Evolutionary conservation across 1,284 basidiomycete genomes (phyloP).

Genomic region (Ganoderma leucocontextum): DNA sequence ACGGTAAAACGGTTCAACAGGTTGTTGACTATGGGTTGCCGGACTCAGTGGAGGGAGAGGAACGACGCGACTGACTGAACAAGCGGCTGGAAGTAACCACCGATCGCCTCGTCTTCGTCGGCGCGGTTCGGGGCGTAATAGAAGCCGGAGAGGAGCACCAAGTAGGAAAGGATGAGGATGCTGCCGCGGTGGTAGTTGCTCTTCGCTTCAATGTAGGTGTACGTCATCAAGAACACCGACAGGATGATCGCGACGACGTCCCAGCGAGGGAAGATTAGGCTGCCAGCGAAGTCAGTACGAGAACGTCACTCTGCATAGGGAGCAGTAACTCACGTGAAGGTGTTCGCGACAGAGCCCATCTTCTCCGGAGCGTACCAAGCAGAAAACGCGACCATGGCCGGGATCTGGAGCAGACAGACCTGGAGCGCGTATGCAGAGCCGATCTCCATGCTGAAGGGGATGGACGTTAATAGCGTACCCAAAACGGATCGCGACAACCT

Average conservation of each 20-base stretch:
- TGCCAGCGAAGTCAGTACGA: constrained; percentile 43
- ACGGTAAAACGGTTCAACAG: background rate
- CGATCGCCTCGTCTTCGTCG: constrained; percentile 33
- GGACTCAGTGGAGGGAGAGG: constrained; percentile 23
- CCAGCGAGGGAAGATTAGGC: constrained; percentile 98
- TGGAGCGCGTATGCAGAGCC: constrained; percentile 98
- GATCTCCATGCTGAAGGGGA: constrained; percentile 89
- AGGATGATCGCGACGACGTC: constrained; percentile 96
- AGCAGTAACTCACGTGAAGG: constrained; percentile 81
- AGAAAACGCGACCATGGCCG: constrained; percentile 98
- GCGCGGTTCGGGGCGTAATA: constrained; percentile 69
- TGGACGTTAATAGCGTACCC: background rate
- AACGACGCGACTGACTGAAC: constrained; percentile 17
- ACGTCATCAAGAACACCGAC: constrained; percentile 96
- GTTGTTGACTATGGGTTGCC: background rate
- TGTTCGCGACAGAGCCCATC: constrained; percentile 85
- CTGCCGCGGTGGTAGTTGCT: constrained; percentile 97
- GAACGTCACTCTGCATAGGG: constrained; percentile 9
- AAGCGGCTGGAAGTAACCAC: constrained; percentile 24
- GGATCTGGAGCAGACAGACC: constrained; percentile 97
- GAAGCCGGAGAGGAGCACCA: constrained; percentile 83
- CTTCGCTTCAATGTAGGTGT: constrained; percentile 98
- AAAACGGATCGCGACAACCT: background rate
- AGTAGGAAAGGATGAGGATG: constrained; percentile 89
- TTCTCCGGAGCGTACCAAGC: constrained; percentile 89